Base-by-base conservation (phyloP, 1,284 basidiomycete species). In the Cryptococcus sp. region DNA sequence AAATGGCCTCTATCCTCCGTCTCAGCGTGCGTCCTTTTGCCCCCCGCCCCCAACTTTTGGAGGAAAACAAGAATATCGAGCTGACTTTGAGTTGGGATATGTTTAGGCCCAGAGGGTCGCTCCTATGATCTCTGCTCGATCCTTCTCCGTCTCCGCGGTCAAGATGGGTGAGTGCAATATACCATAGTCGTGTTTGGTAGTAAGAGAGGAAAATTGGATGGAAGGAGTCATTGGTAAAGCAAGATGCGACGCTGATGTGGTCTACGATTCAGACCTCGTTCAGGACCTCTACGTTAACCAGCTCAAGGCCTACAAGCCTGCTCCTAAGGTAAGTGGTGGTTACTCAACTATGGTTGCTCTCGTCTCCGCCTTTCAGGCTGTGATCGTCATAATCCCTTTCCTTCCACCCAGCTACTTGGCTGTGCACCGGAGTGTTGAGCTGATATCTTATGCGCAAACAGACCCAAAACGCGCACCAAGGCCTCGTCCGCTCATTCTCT, bases 281-380 rank as follows among this genome's bases (percentile, higher is more conserved):
- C 91, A 95, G 84, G 92, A 96, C 68, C 78, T 95, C 57, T 97
- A 97, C 81, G 72, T 97, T 68, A 87, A 84, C 74, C 89, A 95
- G 82, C 84, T 97, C 75, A 95, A 91, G 82, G 78, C 85, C 19
- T 97, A 94, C 87, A 95, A 93, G 83, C 77, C 82, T 38, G 78
- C 79, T 55, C 62, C 76, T 46, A 68, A 77, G 69, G 78, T 79
- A 51, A 52, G 77, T 74, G 20, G 78, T 84, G 51, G 17, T 5
- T 6, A 22, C 40, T 5, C 44, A 77, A 37, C 44, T 40, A 47
- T 46, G 22, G 22, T 26, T 16, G 16, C 26, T 16, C 52, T 57
- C 29, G 19, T 44, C 22, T 23, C 49, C 8, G 29, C 10, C 26
- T 22, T 48, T 3, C 22, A 37, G 37, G 47, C 43, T n/a, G 22